Evolutionary conservation across 2,329 filamentous ascomycete species (phyloP).

Genomic region (Lojkania enalia): DNA sequence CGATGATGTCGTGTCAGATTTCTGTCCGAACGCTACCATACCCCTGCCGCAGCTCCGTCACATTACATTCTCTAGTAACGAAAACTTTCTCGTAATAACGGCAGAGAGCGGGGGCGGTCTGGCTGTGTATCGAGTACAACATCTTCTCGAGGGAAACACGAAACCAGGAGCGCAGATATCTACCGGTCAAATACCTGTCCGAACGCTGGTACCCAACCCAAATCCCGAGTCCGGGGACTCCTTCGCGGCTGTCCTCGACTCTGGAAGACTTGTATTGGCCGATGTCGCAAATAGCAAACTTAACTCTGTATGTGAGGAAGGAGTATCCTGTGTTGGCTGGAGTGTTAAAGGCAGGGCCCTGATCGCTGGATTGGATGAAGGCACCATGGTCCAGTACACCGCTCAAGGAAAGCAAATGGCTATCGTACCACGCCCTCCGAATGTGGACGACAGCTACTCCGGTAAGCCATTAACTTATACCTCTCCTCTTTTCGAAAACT

Average conservation of each 20-base stretch:
- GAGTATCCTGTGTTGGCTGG: constrained; percentile 86
- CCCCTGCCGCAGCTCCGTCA: constrained; percentile 80
- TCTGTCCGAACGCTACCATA: constrained; percentile 74
- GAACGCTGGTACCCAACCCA: constrained; percentile 79
- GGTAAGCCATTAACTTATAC: too few species aligned
- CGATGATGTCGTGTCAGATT: constrained; percentile 68
- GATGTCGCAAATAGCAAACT: constrained; percentile 67
- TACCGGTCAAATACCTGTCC: constrained; percentile 74
- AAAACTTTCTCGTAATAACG: constrained; percentile 79
- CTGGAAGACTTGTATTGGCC: constrained; percentile 81
- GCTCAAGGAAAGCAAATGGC: constrained; percentile 77
- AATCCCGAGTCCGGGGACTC: constrained; percentile 71
- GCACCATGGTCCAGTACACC: constrained; percentile 80
- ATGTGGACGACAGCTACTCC: constrained; percentile 64
- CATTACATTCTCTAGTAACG: constrained; percentile 87
- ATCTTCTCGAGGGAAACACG: constrained; percentile 63
- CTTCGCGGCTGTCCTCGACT: constrained; percentile 77
- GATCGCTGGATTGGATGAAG: constrained; percentile 81
- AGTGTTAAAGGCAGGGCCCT: constrained; percentile 92
- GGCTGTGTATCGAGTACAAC: constrained; percentile 77
- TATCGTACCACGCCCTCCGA: constrained; percentile 75
- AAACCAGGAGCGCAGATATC: constrained; percentile 73
- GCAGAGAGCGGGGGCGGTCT: constrained; percentile 81
- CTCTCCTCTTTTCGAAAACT: too few species aligned
- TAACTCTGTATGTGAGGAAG: constrained; percentile 64